phyloP scores from a whole-genome alignment of 768 basidiomycete genomes.

The Pulveroboletus sp. region DNA sequence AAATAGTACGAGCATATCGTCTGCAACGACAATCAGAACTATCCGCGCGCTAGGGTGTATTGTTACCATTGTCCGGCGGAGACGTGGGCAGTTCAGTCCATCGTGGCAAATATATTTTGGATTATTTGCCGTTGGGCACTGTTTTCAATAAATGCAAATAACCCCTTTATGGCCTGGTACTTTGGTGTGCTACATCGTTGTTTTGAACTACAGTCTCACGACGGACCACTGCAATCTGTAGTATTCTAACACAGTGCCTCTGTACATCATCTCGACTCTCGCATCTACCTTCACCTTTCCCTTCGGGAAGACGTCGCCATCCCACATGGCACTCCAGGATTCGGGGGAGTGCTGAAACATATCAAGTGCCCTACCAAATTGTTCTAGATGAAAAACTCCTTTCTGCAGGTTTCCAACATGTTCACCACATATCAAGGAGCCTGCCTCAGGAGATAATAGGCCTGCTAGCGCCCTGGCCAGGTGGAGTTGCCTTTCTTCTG shows the following conservation, averaged over 20 bases:
- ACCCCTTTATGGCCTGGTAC: background rate
- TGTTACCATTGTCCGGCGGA: constrained; percentile 15
- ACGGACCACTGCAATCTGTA: constrained; percentile 10
- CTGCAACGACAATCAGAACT: constrained; percentile 30
- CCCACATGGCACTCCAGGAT: constrained; percentile 37
- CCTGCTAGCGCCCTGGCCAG: constrained; percentile 28
- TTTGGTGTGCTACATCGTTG: too few species aligned
- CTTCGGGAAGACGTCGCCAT: constrained; percentile 31
- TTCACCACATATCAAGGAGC: constrained; percentile 30
- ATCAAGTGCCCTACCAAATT: background rate
- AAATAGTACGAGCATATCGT: constrained; percentile 58
- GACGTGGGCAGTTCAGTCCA: background rate
- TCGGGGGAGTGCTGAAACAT: constrained; percentile 32
- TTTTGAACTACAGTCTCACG: too few species aligned
- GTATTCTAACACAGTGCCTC: background rate
- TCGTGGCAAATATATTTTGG: too few species aligned
- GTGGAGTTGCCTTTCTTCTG: constrained; percentile 23
- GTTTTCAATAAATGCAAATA: constrained; percentile 18
- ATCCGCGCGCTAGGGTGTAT: background rate
- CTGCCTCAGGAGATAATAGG: constrained; percentile 26
- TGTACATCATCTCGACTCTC: background rate
- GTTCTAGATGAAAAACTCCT: background rate
- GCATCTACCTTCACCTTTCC: constrained; percentile 8
- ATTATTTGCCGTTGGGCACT: constrained; percentile 13
- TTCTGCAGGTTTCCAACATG: constrained; percentile 17